phyloP scores from a whole-genome alignment of 345 rosid genomes.

The Carallia pectinifolia region DNA sequence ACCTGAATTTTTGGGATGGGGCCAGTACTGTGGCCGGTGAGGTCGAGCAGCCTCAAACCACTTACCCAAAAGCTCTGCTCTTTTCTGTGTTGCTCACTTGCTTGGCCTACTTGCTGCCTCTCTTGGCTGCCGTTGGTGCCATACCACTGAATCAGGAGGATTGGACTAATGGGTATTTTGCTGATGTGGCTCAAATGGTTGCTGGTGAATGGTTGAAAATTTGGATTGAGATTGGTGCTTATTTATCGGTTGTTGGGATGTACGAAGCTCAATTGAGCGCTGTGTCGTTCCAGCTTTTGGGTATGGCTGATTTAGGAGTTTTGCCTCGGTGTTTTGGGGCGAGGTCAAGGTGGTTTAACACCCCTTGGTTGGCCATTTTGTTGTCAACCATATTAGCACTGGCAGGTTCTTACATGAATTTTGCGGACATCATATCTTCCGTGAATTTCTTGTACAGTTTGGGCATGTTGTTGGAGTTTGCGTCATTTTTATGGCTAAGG shows the following conservation, averaged over 20 bases:
- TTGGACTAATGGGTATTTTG: constrained; percentile 26
- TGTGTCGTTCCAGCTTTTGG: constrained; percentile 21
- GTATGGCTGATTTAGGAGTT: constrained; percentile 30
- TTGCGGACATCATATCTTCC: constrained; percentile 36
- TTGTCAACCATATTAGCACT: constrained; percentile 27
- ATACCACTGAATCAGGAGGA: constrained; percentile 10
- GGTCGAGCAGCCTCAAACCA: constrained; percentile 26
- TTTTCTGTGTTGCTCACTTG: constrained; percentile 14
- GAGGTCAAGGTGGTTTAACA: constrained; percentile 34
- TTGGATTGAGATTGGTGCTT: constrained; percentile 29
- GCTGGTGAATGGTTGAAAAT: constrained; percentile 30
- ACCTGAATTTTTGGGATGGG: constrained; percentile 32
- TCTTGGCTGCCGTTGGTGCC: constrained; percentile 23
- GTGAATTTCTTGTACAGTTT: constrained; percentile 46
- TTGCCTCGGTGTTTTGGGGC: constrained; percentile 22
- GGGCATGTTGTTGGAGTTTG: constrained; percentile 51
- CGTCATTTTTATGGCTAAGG: constrained; percentile 47
- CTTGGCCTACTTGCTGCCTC: constrained; percentile 25
- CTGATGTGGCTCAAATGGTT: constrained; percentile 20
- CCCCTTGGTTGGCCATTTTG: constrained; percentile 48
- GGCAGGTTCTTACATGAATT: constrained; percentile 30
- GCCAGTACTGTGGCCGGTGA: constrained; percentile 32
- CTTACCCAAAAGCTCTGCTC: constrained; percentile 23
- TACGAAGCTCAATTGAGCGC: constrained; percentile 30
- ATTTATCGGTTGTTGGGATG: constrained; percentile 21